Base-by-base conservation (phyloP, 1,284 basidiomycete genomes). In the Rhodotorula glutinis region DNA sequence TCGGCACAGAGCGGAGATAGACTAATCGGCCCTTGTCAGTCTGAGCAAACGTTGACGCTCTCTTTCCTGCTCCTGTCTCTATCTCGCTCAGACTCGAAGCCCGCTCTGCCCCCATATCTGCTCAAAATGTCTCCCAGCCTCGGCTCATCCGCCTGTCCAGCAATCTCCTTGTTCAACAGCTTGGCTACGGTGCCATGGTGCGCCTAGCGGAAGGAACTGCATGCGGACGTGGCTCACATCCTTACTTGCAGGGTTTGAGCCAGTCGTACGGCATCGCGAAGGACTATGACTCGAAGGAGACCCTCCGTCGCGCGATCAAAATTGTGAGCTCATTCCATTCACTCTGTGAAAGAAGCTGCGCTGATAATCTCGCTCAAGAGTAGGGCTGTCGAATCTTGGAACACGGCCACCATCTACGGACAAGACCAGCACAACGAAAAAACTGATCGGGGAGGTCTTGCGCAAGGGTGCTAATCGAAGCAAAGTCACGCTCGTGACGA, bases 321-420 rank as follows among this genome's bases (percentile, higher is more conserved):
- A 57, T 73, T 16, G 69, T 59, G 5, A 21, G 57, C 33, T 53
- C 9, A 27, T 5, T 25, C 4, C 14, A 25, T 23, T 29, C 21
- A 1, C n/a, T 23, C 10, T 4, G 17, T 33, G 3, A 11, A 5
- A 3, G 9, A 10, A 9, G 14, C 43, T 10, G 11, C 17, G 51
- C 17, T 21, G 14, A 14, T 53, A 8, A 14, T 19, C 27, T 14
- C 23, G 4, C 7, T 3, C 4, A 25, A 21, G 21, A 17, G 16
- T 17, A 65, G 62, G 70, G 71, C 33, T 67, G 63, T 46, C 70
- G n/a, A 63, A 1, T 57, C 70, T 44, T 70, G 65, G 65, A 65
- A 72, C 49, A 72, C 68, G 1, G 71, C 68, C 1, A 61, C 64
- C 29, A 63, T 72, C 60, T 65, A 65, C 54, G 63, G 58, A 3